A percentile compares a stretch with the other conserved stretches of the same genome.
phyloP scores from a whole-genome alignment of 495 filamentous ascomycete species.

The Haplographium delicatum region DNA sequence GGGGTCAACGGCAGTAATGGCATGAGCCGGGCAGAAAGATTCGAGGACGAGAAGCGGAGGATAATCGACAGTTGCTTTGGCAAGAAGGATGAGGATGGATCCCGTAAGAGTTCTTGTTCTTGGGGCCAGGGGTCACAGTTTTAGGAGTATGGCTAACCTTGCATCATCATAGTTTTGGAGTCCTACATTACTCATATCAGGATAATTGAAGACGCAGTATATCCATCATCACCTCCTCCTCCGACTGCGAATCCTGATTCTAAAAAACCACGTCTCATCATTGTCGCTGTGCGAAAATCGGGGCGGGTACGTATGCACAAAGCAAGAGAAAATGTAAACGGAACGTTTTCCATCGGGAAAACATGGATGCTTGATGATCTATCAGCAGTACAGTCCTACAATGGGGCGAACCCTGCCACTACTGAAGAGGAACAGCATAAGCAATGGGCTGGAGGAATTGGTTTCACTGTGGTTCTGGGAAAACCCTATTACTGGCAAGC shows the following conservation, averaged over 20 bases:
- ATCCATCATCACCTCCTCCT: conserved; percentile 82
- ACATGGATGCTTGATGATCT: conserved; percentile 95
- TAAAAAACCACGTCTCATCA: conserved; percentile 86
- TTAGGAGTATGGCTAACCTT: not conserved
- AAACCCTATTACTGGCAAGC: conserved; percentile 99
- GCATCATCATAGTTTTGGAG: conserved; percentile 61
- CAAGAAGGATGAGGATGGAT: conserved; percentile 79
- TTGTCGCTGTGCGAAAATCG: conserved; percentile 86
- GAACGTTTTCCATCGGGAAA: conserved; percentile 94
- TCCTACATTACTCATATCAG: conserved; percentile 97
- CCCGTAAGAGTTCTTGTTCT: conserved; percentile 48
- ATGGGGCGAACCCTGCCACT: conserved; percentile 44
- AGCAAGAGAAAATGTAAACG: conserved; percentile 88
- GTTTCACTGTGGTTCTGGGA: conserved; percentile 82
- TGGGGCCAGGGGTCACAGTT: not conserved
- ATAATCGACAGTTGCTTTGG: conserved; percentile 89
- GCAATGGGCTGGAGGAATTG: conserved; percentile 71
- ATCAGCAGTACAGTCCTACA: conserved; percentile 71
- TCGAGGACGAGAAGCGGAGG: conserved; percentile 91
- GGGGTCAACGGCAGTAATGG: conserved; percentile 21
- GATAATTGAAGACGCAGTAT: conserved; percentile 75
- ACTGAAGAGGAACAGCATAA: conserved; percentile 60
- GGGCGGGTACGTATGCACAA: conserved; percentile 95
- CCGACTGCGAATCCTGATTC: conserved; percentile 60
- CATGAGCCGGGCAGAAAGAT: conserved; percentile 74